Evolutionary conservation across 192 early-diverging fungal genomes (phyloP).

Genomic region (Coemansia sp.): DNA sequence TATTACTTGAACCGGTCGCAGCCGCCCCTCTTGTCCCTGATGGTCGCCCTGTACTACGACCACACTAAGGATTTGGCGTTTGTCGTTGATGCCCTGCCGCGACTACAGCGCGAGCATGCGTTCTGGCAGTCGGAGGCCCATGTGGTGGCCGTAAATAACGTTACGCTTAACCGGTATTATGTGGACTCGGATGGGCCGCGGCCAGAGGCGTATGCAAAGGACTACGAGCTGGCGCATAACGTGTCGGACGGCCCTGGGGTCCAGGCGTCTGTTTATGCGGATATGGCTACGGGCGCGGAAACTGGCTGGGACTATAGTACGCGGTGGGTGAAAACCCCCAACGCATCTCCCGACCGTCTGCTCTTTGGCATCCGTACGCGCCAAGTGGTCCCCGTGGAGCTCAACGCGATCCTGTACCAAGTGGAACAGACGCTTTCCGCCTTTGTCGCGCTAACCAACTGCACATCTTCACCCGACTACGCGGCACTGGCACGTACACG

Average conservation of each 20-base stretch:
- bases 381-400: constrained; percentile 63
- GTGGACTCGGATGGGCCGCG: constrained; percentile 58
- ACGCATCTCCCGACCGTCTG: constrained; percentile 19
- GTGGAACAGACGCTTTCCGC: constrained; percentile 21
- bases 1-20: constrained; percentile 76
- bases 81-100: constrained; percentile 52
- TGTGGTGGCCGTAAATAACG: too few relatives aligned
- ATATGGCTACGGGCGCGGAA: constrained; percentile 68
- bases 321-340: constrained; percentile 55
- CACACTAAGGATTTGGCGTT: constrained; percentile 52
- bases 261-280: constrained; percentile 53
- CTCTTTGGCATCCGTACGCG: constrained; percentile 57
- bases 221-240: constrained; percentile 55
- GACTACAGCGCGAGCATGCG: constrained; percentile 58
- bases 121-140: too few relatives aligned
- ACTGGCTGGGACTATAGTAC: constrained; percentile 71
- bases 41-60: constrained; percentile 62
- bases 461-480: constrained; percentile 4
- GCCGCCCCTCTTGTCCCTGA: constrained; percentile 67
- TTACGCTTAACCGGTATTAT: constrained; percentile 58
- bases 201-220: constrained; percentile 64
- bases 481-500: constrained; percentile 30
- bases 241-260: constrained; percentile 13
- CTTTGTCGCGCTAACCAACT: not conserved
- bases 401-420: constrained; percentile 68